Conservation (phyloP, 805 yeast species). For the Candida jianshihensis region DNA sequence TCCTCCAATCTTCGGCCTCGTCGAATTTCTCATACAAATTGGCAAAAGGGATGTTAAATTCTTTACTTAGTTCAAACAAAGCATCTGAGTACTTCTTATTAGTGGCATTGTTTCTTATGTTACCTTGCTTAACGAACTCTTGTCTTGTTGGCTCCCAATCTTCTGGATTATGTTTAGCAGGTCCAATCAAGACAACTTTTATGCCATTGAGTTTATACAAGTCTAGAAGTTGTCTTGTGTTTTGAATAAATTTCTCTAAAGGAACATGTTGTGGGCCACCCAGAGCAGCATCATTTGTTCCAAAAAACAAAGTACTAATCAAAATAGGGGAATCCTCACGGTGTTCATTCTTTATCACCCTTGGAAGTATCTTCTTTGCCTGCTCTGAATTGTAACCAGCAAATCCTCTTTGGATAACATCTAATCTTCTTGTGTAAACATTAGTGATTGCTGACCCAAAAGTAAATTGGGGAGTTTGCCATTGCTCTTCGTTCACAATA, state of each 20-base stretch:
- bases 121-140: constrained; percentile 32
- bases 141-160: constrained; percentile 30
- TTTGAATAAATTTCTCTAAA: constrained; percentile 39
- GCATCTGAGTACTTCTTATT: constrained; percentile 46
- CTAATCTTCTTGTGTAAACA: constrained; percentile 54
- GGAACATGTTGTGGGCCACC: constrained; percentile 44
- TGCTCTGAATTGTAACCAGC: constrained; percentile 69
- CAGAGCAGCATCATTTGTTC: constrained; percentile 67
- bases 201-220: constrained; percentile 35
- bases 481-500: no score
- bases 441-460: constrained; percentile 44
- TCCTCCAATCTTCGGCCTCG: constrained; percentile 32
- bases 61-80: constrained; percentile 36
- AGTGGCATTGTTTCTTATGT: constrained; percentile 37
- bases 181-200: constrained; percentile 53
- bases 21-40: constrained; percentile 43
- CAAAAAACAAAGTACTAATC: constrained; percentile 59
- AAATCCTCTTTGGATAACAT: constrained; percentile 68
- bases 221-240: constrained; percentile 37
- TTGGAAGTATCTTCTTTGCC: constrained; percentile 43
- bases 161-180: constrained; percentile 46
- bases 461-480: constrained; percentile 31
- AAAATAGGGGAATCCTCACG: constrained; percentile 28
- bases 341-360: constrained; percentile 43
- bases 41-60: constrained; percentile 48